Base-by-base conservation (phyloP, 805 yeast species). In the Komagataella mondaviorum region DNA sequence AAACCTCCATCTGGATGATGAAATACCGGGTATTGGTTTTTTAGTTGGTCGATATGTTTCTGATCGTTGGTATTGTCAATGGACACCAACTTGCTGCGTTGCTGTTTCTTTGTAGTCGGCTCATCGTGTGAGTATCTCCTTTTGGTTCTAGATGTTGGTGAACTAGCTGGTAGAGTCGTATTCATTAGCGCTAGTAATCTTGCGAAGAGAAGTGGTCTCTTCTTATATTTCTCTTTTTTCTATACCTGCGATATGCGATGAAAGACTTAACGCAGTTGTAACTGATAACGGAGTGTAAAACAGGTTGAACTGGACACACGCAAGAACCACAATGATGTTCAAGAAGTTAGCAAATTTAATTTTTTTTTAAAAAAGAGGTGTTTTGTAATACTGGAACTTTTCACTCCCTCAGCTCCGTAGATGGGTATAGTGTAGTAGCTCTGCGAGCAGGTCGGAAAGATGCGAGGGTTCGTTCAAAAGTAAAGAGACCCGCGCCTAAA, bases 1-100 rank as follows among this genome's bases (percentile, higher is more conserved):
- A 69, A 69, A 0, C 85, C 85, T 7, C 85, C 85, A 10, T 78
- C 78, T 1, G 85, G 85, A 55, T 78, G 84, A 50, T 70, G 70
- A 56, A 75, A 79, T 52, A 72, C 67, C 12, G 85, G 81, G 72
- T 77, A 78, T 52, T 77, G 81, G 45, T 69, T 64, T 16, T 64
- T 57, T 18, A 63, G 59, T 39, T 60, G 60, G n/a, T 63, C 63
- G 23, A 59, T 45, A 46, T 60, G 52, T 49, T 55, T 30, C 39
- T 20, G 22, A 50, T 50, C 8, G 49, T 45, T 20, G 45, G 47
- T 12, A 45, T 51, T 24, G 48, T 45, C 30, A 52, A 49, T 18
- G 18, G 30, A 36, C 18, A 18, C 36, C 12, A 23, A 18, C 18
- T 23, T 16, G 20, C 12, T 22, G 24, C 58, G 66, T 48, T 61